phyloP scores from a whole-genome alignment of 2,329 filamentous ascomycete species.

The Pseudogymnoascus verrucosus region DNA sequence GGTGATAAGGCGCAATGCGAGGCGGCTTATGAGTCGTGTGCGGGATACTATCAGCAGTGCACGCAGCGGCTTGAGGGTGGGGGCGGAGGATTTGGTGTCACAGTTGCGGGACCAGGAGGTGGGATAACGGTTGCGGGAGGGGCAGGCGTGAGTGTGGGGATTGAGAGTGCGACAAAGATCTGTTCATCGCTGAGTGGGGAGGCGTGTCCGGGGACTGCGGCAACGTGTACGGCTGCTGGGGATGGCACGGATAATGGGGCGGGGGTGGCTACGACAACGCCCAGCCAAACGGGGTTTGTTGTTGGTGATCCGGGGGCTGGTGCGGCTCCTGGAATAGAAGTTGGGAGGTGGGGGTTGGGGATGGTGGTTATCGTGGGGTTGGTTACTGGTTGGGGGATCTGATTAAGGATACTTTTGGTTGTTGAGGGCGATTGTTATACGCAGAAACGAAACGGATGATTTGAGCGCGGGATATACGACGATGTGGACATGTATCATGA shows the following conservation, averaged over 20 bases:
- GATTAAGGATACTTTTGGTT: background rate
- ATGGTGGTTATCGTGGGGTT: conserved; percentile 21
- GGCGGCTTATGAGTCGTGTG: conserved; percentile 44
- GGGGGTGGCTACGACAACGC: conserved; percentile 7
- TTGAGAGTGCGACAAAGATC: conserved; percentile 42
- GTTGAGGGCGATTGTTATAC: background rate
- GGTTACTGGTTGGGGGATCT: conserved; percentile 20
- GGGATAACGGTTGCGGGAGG: conserved; percentile 42
- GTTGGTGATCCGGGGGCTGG: conserved; percentile 16
- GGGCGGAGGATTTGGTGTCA: conserved; percentile 41
- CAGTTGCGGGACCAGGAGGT: conserved; percentile 46
- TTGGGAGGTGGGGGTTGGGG: conserved; percentile 20
- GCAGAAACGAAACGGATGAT: background rate
- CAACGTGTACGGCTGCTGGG: conserved; percentile 24
- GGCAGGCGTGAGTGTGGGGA: conserved; percentile 30
- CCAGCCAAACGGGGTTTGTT: conserved; percentile 12
- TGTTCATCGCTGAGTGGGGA: conserved; percentile 47
- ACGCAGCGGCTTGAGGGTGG: conserved; percentile 39
- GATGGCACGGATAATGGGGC: conserved; percentile 10
- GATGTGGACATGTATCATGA: background rate
- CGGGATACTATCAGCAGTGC: conserved; percentile 46
- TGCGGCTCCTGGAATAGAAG: conserved; percentile 18
- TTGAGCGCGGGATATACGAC: background rate
- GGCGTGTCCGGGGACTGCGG: conserved; percentile 37
- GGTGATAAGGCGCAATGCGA: conserved; percentile 43